Conservation (phyloP, 2,329 filamentous ascomycete species). For the Phoma herbarum region DNA sequence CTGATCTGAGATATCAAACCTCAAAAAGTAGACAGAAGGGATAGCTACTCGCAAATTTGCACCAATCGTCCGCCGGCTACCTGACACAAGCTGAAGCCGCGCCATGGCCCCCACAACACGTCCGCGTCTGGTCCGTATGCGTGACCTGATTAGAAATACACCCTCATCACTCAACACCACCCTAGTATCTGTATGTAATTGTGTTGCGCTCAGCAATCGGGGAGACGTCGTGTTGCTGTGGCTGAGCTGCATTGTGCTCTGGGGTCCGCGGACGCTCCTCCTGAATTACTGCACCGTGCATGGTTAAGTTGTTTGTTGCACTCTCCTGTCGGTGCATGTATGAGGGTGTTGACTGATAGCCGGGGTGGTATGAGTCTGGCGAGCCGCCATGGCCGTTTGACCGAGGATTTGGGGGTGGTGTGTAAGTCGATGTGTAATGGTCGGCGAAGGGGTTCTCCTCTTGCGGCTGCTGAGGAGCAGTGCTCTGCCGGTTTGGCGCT, state of each 20-base stretch:
- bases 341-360: conserved; percentile 52
- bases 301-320: conserved; percentile 55
- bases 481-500: conserved; percentile 28
- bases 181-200: conserved; percentile 50
- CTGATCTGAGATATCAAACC: not conserved
- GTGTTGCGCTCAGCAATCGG: conserved; percentile 49
- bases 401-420: conserved; percentile 32
- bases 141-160: conserved; percentile 14
- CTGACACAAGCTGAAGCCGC: not conserved
- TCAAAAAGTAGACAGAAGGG: not conserved
- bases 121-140: conserved; percentile 15
- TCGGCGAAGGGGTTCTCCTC: conserved; percentile 55
- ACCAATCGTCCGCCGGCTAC: not conserved
- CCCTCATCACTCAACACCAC: conserved; percentile 9
- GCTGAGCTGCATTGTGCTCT: conserved; percentile 29
- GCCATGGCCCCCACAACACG: conserved; percentile 14
- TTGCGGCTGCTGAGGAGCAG: conserved; percentile 18
- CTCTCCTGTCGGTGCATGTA: conserved; percentile 57
- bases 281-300: conserved; percentile 54
- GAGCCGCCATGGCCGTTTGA: conserved; percentile 32
- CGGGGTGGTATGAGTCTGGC: conserved; percentile 43
- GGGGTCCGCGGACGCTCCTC: conserved; percentile 44
- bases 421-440: conserved; percentile 48
- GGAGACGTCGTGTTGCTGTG: conserved; percentile 41
- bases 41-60: not conserved